A percentile compares a stretch with the other conserved stretches of the same genome.
Evolutionary conservation across 345 rosid genomes (phyloP).

Genomic region (Linum trigynum): DNA sequence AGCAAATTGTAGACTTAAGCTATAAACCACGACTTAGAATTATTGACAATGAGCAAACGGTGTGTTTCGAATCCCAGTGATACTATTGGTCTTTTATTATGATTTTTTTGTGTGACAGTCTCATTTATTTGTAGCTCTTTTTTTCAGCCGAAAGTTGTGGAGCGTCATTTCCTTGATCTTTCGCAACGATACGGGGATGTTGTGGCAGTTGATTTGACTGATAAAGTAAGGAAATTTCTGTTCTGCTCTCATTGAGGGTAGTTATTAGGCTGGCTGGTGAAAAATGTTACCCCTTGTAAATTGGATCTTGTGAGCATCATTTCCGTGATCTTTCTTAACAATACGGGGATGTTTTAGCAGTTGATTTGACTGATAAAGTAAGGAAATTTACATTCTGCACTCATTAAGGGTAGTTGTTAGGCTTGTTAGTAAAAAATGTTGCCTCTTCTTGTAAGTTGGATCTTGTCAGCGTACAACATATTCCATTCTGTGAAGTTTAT

Average conservation of each 20-base stretch:
- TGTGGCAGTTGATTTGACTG: constrained; percentile 64
- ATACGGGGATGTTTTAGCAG: constrained; percentile 64
- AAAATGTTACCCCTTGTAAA: too few species aligned
- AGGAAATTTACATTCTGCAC: constrained; percentile 13
- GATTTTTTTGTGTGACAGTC: constrained; percentile 9
- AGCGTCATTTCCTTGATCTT: constrained; percentile 85
- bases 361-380: constrained; percentile 82
- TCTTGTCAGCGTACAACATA: background rate
- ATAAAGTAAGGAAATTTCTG: constrained; percentile 43
- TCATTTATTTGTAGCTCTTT: constrained; percentile 8
- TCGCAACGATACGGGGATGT: constrained; percentile 77
- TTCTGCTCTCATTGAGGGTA: constrained; percentile 1
- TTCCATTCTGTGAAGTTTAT: background rate
- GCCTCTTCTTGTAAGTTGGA: too few species aligned
- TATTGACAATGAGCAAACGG: constrained; percentile 58
- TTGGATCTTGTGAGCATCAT: too few species aligned
- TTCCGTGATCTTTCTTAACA: constrained; percentile 31
- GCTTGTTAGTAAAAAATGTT: too few species aligned
- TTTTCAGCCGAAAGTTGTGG: constrained; percentile 66
- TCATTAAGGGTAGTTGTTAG: background rate
- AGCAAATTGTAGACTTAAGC: constrained; percentile 97
- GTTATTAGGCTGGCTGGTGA: too few species aligned
- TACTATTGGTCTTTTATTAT: constrained; percentile 6
- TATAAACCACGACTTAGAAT: constrained; percentile 73
- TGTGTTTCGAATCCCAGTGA: constrained; percentile 19